Conservation (phyloP, 1,284 basidiomycete genomes). For the Heterobasidion occidentale region DNA sequence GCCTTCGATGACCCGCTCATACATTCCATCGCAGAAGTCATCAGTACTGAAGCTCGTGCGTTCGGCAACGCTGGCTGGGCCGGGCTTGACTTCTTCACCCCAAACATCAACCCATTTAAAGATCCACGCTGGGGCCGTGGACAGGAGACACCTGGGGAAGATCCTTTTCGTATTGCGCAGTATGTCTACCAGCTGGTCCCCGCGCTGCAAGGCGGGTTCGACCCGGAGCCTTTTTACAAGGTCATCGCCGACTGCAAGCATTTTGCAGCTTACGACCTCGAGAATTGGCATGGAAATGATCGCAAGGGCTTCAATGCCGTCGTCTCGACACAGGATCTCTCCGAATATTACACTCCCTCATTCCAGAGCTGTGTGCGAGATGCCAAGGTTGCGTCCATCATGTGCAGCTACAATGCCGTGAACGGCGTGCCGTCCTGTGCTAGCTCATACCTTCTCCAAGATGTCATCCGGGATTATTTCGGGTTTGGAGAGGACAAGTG, state of each 20-base stretch:
- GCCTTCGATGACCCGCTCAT: slow-evolving; percentile 42
- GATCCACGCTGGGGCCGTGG: slow-evolving; percentile 56
- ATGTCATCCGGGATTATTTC: slow-evolving; percentile 42
- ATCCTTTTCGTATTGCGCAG: slow-evolving; percentile 42
- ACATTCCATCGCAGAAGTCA: slow-evolving; percentile 35
- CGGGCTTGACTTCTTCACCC: slow-evolving; percentile 48
- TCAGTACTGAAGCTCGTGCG: slow-evolving; percentile 48
- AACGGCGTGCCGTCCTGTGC: slow-evolving; percentile 51
- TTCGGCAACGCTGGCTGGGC: slow-evolving; percentile 44
- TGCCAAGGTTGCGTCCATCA: slow-evolving; percentile 46
- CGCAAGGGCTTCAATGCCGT: slow-evolving; percentile 43
- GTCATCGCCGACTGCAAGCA: slow-evolving; percentile 51
- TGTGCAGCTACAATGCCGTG: slow-evolving; percentile 57
- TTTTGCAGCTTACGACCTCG: slow-evolving; percentile 49
- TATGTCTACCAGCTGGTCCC: slow-evolving; percentile 46
- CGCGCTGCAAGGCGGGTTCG: slow-evolving; percentile 48
- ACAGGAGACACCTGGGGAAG: slow-evolving; percentile 54
- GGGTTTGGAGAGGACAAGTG: slow-evolving; percentile 41
- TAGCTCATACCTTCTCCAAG: slow-evolving; percentile 41
- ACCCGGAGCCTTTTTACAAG: slow-evolving; percentile 41
- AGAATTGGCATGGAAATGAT: slow-evolving; percentile 41
- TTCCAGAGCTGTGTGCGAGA: slow-evolving; percentile 53
- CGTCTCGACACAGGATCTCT: slow-evolving; percentile 46
- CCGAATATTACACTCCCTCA: slow-evolving; percentile 44
- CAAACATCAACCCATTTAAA: slow-evolving; percentile 55